Evolutionary conservation across 2,329 filamentous ascomycete species (phyloP).

Genomic region (Botryotinia convoluta): DNA sequence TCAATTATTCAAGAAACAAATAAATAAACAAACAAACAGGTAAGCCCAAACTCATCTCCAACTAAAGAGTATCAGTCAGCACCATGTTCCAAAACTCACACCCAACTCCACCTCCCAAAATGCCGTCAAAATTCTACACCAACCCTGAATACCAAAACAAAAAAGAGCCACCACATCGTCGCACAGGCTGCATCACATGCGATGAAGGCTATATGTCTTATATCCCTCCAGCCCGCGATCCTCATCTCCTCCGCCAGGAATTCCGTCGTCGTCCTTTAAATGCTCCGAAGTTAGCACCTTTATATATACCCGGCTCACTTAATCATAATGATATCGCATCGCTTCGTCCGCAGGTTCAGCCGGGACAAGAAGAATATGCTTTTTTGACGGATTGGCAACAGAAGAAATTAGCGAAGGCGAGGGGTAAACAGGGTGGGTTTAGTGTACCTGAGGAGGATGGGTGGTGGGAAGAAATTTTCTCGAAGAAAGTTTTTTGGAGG

Average conservation of each 20-base stretch:
- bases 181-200: not conserved
- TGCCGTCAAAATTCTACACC: not conserved
- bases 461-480: not conserved
- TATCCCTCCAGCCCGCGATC: not conserved
- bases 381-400: not conserved
- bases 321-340: not conserved
- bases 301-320: not conserved
- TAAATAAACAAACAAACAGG: not conserved
- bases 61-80: not conserved
- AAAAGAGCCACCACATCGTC: not conserved
- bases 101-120: not conserved
- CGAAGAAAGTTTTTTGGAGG: not conserved
- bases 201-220: not conserved
- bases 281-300: not conserved
- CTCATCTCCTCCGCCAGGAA: not conserved
- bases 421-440: no score
- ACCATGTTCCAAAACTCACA: not conserved
- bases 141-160: not conserved
- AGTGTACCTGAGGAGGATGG: not conserved
- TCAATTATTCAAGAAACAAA: not conserved
- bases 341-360: not conserved
- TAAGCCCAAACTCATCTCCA: constrained; percentile 1
- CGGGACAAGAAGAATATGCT: not conserved
- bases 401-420: rapidly evolving
- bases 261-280: constrained; percentile 1